Evolutionary conservation across 208 protist species (phyloP), one percentile per base, ranked within the genome.

Genomic region (Angomonas ambiguus): DNA sequence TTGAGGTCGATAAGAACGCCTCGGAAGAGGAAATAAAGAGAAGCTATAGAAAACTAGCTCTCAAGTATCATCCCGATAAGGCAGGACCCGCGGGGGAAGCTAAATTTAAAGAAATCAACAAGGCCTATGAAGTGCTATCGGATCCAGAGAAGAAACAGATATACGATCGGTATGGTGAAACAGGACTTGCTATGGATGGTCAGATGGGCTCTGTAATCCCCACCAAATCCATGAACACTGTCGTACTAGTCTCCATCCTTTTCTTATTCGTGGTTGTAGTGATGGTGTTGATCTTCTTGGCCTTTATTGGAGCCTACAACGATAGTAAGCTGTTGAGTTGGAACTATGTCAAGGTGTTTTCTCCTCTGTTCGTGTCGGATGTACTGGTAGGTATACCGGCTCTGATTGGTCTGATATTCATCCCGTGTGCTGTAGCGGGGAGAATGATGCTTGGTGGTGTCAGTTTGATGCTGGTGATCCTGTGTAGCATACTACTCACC

Each of bases 121-220:
- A 81, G 20, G 98, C 98, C 18, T 99, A 99, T 73, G 95, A 98
- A 49, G 88, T 99, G 16, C 85, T 99, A 0, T 85, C 72, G 18
- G 91, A 99, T 67, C 59, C 66, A 30, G 45, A 80, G 38, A 86
- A 85, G 67, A 65, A 76, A 16, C 30, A 38, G 2, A 79, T 88
- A 31, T 93, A 93, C 62, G 87, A 93, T 57, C 18, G 32, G 10
- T 92, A 86, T 33, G 86, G 86, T 5, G 81, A 75, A 33, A 77
- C 71, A 0, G 81, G 80, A 2, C 64, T 86, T 2, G 65, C 81
- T 24, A 62, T 87, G 48, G 77, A 87, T 28, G 76, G 82, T 72
- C 75, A 72, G 1, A 51, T 85, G 30, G n/a, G 5, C 16, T 66
- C 75, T 2, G 69, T 72, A 16, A 62, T 64, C 13, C 56, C 77